phyloP scores from a whole-genome alignment of 345 rosid species.

The Balakata baccata region DNA sequence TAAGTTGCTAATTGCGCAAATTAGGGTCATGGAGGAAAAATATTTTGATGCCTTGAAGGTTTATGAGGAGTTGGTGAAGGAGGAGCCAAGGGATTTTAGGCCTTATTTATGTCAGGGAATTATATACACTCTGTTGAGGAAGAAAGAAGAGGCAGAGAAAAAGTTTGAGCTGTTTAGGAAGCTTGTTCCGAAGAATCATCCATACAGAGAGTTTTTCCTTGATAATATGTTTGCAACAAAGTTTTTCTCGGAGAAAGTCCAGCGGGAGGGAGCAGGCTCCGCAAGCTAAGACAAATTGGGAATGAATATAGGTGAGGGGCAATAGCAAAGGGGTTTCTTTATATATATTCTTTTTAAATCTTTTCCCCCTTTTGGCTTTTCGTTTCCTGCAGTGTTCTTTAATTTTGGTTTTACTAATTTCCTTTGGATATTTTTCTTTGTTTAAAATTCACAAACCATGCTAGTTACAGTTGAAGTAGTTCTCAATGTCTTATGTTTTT shows the following conservation, averaged over 20 bases:
- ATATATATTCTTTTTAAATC: not conserved
- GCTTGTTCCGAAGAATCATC: constrained; percentile 85
- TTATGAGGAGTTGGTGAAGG: constrained; percentile 73
- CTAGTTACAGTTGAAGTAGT: not conserved
- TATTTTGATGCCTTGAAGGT: constrained; percentile 70
- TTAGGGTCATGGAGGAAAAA: constrained; percentile 63
- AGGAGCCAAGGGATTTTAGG: constrained; percentile 91
- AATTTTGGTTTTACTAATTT: not conserved
- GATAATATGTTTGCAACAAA: constrained; percentile 71
- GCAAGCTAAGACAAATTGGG: constrained; percentile 7
- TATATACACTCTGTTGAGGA: constrained; percentile 66
- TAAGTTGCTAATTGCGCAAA: constrained; percentile 73
- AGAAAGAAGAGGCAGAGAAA: constrained; percentile 79
- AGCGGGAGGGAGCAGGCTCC: constrained; percentile 10
- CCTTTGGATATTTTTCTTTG: not conserved
- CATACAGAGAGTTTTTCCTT: constrained; percentile 69
- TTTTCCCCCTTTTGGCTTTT: no score
- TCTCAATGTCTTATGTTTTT: not conserved
- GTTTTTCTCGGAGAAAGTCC: constrained; percentile 56
- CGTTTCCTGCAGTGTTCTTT: not conserved
- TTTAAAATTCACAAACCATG: not conserved
- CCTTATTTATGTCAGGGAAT: constrained; percentile 90
- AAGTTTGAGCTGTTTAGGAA: constrained; percentile 70
- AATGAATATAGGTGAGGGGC: not conserved
- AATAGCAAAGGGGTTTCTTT: not conserved